Conservation (phyloP, 192 early-diverging fungal species). For the Rhizophagus sp. region DNA sequence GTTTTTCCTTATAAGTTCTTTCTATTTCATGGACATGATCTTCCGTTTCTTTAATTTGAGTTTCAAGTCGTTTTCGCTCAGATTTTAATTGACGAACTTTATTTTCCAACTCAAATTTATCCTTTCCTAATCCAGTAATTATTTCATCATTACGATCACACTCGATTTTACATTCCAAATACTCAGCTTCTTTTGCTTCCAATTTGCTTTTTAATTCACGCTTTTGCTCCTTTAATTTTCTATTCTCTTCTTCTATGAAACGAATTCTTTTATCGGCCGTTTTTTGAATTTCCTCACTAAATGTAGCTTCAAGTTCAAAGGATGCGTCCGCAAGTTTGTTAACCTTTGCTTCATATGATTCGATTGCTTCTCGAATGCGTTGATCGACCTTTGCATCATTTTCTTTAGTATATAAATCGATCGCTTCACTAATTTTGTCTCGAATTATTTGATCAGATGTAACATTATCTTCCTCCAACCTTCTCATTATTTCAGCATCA, state of each 20-base stretch:
- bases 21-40: neutral
- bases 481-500: slow-evolving; percentile 1
- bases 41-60: neutral
- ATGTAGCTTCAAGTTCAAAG: slow-evolving; percentile 1
- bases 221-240: neutral
- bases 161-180: neutral
- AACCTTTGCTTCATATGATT: neutral
- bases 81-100: neutral
- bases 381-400: neutral
- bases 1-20: neutral
- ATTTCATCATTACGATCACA: neutral
- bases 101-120: neutral
- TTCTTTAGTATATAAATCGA: neutral
- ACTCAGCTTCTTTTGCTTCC: neutral
- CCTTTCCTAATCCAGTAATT: neutral
- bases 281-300: slow-evolving; percentile 5
- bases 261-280: neutral
- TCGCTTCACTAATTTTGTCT: neutral
- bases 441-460: neutral
- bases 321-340: neutral
- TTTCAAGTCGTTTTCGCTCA: neutral
- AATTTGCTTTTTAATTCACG: neutral
- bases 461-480: neutral
- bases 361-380: neutral
- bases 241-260: neutral